Conservation (phyloP, 2,329 filamentous ascomycete species). For the Dactylellina leptospora region DNA sequence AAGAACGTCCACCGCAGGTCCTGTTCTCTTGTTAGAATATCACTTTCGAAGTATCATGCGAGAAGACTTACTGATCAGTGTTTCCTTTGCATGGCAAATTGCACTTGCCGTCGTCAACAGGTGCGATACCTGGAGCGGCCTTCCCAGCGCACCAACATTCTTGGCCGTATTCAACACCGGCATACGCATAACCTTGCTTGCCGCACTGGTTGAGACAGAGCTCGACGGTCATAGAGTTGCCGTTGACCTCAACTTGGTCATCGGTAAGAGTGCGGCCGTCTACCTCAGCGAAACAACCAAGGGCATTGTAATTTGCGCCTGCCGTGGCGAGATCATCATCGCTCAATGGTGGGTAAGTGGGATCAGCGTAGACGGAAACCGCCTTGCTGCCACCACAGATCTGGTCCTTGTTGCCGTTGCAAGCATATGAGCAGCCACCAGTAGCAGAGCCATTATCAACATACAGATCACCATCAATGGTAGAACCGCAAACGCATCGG, state of each 20-base stretch:
- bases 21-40: background rate
- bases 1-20: slow-evolving; percentile 31
- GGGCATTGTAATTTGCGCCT: slow-evolving; percentile 28
- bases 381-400: slow-evolving; percentile 42
- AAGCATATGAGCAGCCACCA: slow-evolving; percentile 26
- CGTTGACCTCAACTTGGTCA: slow-evolving; percentile 35
- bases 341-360: slow-evolving; percentile 31
- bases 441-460: slow-evolving; percentile 21
- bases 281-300: slow-evolving; percentile 43
- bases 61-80: slow-evolving; percentile 21
- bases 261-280: slow-evolving; percentile 35
- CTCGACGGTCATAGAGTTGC: slow-evolving; percentile 39
- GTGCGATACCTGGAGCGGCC: slow-evolving; percentile 18
- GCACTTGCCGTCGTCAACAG: slow-evolving; percentile 21
- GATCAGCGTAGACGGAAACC: slow-evolving; percentile 33
- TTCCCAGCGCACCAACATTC: slow-evolving; percentile 47
- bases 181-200: slow-evolving; percentile 44
- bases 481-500: slow-evolving; percentile 35
- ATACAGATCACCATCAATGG: slow-evolving; percentile 6
- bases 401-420: slow-evolving; percentile 33
- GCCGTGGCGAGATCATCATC: slow-evolving; percentile 24
- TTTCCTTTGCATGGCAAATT: slow-evolving; percentile 31
- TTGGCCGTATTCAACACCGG: slow-evolving; percentile 43
- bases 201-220: slow-evolving; percentile 42
- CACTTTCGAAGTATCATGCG: no score